Conservation (phyloP, 176 grass and related monocot species). For the Oryza brachyantha region DNA sequence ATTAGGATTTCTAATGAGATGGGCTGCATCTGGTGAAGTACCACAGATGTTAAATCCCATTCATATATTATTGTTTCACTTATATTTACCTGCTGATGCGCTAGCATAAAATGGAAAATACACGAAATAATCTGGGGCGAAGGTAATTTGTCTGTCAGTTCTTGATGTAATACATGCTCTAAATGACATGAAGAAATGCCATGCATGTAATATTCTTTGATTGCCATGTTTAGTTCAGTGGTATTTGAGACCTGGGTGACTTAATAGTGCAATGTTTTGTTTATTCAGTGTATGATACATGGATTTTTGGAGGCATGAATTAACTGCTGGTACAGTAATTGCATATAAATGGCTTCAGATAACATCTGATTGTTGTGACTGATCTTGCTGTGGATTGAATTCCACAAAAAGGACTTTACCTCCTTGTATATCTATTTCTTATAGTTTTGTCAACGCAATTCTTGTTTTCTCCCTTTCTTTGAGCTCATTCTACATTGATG, state of each 20-base stretch:
- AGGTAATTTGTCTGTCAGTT: background rate
- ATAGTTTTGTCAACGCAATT: background rate
- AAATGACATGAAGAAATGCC: slow-evolving; percentile 5
- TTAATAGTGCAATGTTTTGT: background rate
- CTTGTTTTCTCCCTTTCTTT: background rate
- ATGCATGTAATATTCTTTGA: background rate
- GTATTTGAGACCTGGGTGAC: background rate
- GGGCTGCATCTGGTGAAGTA: background rate
- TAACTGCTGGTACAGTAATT: background rate
- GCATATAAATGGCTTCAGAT: background rate
- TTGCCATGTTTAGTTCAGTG: background rate
- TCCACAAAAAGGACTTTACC: background rate
- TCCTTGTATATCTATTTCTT: background rate
- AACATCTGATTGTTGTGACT: background rate
- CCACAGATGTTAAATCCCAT: background rate
- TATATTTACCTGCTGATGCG: background rate
- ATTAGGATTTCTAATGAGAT: background rate
- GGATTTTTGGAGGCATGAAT: background rate
- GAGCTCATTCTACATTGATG: slow-evolving; percentile 3
- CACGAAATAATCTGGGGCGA: background rate
- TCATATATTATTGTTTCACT: background rate
- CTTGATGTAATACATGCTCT: background rate
- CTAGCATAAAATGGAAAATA: background rate
- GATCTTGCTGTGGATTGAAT: background rate
- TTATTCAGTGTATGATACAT: background rate